These are phyloP conservation scores for Ceratocystis huliohia DNA, from an alignment of 2,329 filamentous ascomycete species.

Conservation along the genomic window DNA sequence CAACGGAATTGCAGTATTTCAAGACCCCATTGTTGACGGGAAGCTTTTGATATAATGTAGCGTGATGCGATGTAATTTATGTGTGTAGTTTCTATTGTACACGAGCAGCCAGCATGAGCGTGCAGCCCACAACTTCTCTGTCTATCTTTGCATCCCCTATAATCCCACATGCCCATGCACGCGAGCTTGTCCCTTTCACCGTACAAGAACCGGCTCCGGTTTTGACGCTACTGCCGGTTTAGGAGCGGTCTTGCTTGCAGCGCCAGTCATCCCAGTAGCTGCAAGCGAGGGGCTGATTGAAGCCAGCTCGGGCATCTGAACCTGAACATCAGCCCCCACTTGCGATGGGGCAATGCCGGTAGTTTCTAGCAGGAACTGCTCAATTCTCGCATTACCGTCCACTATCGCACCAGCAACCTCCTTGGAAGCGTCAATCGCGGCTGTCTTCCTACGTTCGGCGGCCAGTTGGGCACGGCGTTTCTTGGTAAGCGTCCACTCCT, in stretches of 20 bases:
- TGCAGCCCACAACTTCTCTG: not conserved
- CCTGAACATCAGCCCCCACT: conserved; percentile 1
- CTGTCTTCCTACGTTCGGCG: conserved; percentile 40
- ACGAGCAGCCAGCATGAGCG: not conserved
- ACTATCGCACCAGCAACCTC: conserved; percentile 43
- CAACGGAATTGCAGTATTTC: not conserved
- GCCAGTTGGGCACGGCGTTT: conserved; percentile 54
- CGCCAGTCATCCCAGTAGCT: not conserved
- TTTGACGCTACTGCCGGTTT: not conserved
- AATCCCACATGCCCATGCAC: not conserved
- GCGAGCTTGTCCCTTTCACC: not conserved
- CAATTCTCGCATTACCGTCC: conserved; percentile 42
- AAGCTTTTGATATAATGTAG: not conserved
- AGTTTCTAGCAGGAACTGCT: conserved; percentile 23
- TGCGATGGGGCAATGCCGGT: conserved; percentile 19
- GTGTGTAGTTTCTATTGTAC: conserved; percentile 4
- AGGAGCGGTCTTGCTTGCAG: not conserved
- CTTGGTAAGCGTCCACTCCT: conserved; percentile 67
- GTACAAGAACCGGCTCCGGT: not conserved
- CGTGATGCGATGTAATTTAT: not conserved
- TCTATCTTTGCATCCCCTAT: not conserved
- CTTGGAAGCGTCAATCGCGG: conserved; percentile 42
- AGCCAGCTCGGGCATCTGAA: conserved; percentile 16
- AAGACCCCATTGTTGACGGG: not conserved
- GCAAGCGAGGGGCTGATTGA: not conserved